phyloP scores from a whole-genome alignment of 208 protist genomes.

The Wallacemonas collosoma region DNA sequence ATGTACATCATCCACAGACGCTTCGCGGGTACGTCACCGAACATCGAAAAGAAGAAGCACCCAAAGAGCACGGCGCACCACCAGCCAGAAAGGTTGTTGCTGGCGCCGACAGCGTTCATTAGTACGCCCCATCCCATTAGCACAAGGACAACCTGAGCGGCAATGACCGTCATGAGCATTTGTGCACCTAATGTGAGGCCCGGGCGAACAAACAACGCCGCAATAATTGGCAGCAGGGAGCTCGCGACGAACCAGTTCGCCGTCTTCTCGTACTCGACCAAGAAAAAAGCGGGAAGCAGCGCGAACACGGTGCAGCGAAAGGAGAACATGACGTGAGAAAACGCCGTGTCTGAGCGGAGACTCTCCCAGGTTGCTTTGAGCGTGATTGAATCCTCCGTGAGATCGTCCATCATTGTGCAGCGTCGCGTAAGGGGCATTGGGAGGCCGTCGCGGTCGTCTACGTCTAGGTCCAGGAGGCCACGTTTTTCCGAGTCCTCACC shows the following conservation, averaged over 20 bases:
- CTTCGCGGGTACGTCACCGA: constrained; percentile 58
- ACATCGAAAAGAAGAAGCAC: constrained; percentile 31
- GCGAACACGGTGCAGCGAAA: constrained; percentile 51
- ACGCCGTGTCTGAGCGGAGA: constrained; percentile 31
- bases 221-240: constrained; percentile 34
- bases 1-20: constrained; percentile 55
- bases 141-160: constrained; percentile 28
- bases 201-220: constrained; percentile 32
- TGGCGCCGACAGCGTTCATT: constrained; percentile 43
- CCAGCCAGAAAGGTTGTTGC: constrained; percentile 44
- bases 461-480: not conserved
- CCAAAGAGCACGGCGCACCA: constrained; percentile 65
- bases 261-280: constrained; percentile 35
- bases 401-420: constrained; percentile 20
- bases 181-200: constrained; percentile 38
- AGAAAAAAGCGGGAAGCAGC: constrained; percentile 42
- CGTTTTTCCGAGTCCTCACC: not conserved
- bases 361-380: constrained; percentile 37
- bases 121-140: constrained; percentile 44
- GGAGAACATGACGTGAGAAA: constrained; percentile 35
- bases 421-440: constrained; percentile 15
- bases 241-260: constrained; percentile 34
- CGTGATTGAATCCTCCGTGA: constrained; percentile 41
- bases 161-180: constrained; percentile 32
- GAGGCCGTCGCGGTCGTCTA: constrained; percentile 6